Conservation (phyloP, 164 flowering plant genomes). For the Aristolochia contorta region DNA sequence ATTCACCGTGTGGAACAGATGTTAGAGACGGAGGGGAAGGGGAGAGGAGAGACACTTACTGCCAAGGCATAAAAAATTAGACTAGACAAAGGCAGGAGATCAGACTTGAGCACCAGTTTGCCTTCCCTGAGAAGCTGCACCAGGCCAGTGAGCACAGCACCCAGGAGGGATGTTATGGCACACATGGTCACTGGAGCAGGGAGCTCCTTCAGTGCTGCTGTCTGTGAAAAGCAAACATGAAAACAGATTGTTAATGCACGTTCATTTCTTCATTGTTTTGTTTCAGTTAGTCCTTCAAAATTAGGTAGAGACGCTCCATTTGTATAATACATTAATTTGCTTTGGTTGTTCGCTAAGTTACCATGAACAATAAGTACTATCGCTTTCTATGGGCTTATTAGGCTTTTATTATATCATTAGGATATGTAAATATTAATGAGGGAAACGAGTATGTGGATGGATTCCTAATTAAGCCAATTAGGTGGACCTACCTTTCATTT, state of each 20-base stretch:
- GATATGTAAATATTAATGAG: no score
- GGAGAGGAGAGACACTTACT: conserved; percentile 25
- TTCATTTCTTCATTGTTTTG: neutral
- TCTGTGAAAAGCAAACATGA: conserved; percentile 26
- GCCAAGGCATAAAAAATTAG: conserved; percentile 31
- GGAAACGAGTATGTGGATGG: no score
- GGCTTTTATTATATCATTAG: no score
- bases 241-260: neutral
- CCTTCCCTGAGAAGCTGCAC: conserved; percentile 34
- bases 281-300: no score
- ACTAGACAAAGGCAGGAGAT: conserved; percentile 12
- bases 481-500: no score
- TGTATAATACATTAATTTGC: no score
- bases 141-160: conserved; percentile 30
- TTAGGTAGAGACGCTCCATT: no score
- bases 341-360: no score
- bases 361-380: no score
- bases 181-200: conserved; percentile 79
- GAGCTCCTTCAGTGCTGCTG: conserved; percentile 50
- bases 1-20: no score
- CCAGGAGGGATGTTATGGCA: conserved; percentile 51
- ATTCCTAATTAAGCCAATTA: no score
- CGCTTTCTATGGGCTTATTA: no score
- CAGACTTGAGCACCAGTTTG: conserved; percentile 18
- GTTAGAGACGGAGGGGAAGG: neutral